Base-by-base conservation (phyloP, 352 stramenopile genomes). In the Lagenidium giganteum region DNA sequence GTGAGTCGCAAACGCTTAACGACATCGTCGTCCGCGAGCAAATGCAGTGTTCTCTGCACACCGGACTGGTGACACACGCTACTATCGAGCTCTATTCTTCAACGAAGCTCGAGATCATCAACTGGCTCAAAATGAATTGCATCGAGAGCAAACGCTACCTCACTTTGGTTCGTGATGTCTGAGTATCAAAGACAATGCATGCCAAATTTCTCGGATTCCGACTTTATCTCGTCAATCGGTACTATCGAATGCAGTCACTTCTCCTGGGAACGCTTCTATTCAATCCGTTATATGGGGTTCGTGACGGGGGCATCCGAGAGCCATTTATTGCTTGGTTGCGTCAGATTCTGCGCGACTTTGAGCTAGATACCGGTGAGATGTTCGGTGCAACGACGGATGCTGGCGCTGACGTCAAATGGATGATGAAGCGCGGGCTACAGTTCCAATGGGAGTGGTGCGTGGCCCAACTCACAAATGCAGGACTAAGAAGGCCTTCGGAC, bases 51-150 rank as follows among this genome's bases (percentile, higher is more conserved):
- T 2, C n/a, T 0, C 4, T 54, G 4, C 26, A 41, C 29, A n/a
- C 27, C 22, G 34, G 42, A 23, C 5, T 14, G 1, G 24, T 54
- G 3, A 32, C 5, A 2, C 28, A 54, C 17, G 16, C 36, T 0
- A 47, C 42, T 9, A 18, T 54, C 22, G 46, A 54, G 29, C n/a
- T 54, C 2, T 54, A 54, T 18, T 13, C 28, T 8, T 25, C 34
- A 9, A 28, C 45, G 2, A 52, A 52, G 35, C 24, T 14, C 1
- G 45, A 52, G 20, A 12, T 51, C 4, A 5, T 36, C 4, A 14
- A 8, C 1, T 16, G 29, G 4, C 31, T 49, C 11, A 8, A 5
- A 4, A 16, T 16, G 26, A 36, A 44, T 20, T 20, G 28, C 2
- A 7, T 42, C 22, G 8, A 2, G 1, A 36, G 9, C 12, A 26